These are phyloP conservation scores for Phlebopus sp. DNA, from an alignment of 1,284 basidiomycete species.

Conservation along the genomic window DNA sequence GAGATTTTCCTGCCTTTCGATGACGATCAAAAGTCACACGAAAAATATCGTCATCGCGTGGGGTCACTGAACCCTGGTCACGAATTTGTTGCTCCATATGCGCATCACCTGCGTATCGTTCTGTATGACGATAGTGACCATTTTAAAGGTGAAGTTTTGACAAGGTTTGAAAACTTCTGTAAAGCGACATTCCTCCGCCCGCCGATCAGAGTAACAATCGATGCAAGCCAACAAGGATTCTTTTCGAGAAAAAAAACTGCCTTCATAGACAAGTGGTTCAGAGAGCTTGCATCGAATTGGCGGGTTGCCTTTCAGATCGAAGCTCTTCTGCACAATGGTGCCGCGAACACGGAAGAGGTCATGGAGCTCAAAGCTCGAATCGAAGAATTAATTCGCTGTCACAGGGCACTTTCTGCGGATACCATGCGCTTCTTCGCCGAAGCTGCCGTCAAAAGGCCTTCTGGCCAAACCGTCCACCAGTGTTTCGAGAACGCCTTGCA, in stretches of 20 bases:
- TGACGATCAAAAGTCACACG: slow-evolving; percentile 38
- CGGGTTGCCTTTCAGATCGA: slow-evolving; percentile 69
- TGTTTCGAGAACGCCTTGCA: slow-evolving; percentile 47
- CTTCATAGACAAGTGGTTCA: slow-evolving; percentile 41
- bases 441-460: slow-evolving; percentile 39
- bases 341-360: slow-evolving; percentile 56
- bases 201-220: slow-evolving; percentile 39
- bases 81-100: slow-evolving; percentile 55
- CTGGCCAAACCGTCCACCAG: slow-evolving; percentile 41
- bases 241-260: slow-evolving; percentile 48
- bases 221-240: slow-evolving; percentile 47
- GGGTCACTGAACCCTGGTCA: slow-evolving; percentile 55
- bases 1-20: slow-evolving; percentile 51
- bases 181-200: slow-evolving; percentile 45
- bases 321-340: slow-evolving; percentile 55
- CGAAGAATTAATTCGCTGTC: slow-evolving; percentile 36
- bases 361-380: slow-evolving; percentile 43
- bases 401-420: slow-evolving; percentile 37
- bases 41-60: slow-evolving; percentile 52
- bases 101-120: slow-evolving; percentile 61
- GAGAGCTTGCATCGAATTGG: slow-evolving; percentile 42
- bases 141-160: slow-evolving; percentile 38
- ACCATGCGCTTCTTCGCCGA: slow-evolving; percentile 53
- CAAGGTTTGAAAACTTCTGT: slow-evolving; percentile 52
- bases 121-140: slow-evolving; percentile 40